Evolutionary conservation across 441 rosid species (phyloP).

Genomic region (Eutrema salsugineum): DNA sequence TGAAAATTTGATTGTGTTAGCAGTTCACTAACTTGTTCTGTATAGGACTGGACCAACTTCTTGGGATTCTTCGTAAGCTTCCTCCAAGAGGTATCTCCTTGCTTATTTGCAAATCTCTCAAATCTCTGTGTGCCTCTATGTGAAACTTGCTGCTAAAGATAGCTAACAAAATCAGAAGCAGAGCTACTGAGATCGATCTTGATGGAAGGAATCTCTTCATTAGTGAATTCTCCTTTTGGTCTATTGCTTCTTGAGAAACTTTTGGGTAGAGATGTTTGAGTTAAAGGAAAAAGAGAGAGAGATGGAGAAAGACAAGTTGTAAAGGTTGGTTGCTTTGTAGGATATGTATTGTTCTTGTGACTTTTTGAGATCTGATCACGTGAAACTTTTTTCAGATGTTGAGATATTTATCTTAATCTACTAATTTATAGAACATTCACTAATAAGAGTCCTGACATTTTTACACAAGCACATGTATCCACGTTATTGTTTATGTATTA

Average conservation of each 20-base stretch:
- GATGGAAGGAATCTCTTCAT: constrained; percentile 43
- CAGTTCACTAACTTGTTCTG: constrained; percentile 56
- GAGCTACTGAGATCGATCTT: constrained; percentile 34
- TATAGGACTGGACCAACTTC: constrained; percentile 60
- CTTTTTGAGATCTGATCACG: constrained; percentile 71
- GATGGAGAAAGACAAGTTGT: constrained; percentile 19
- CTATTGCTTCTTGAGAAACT: background rate
- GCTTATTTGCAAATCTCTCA: constrained; percentile 23
- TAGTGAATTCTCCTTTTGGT: background rate
- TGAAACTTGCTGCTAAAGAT: constrained; percentile 30
- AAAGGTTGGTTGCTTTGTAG: constrained; percentile 21
- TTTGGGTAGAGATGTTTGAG: background rate
- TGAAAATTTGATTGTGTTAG: constrained; percentile 4
- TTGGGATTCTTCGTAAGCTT: constrained; percentile 67
- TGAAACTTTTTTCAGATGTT: constrained; percentile 33
- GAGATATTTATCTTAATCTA: constrained; percentile 9
- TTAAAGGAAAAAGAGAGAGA: background rate
- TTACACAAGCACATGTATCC: constrained; percentile 20
- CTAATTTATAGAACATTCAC: constrained; percentile 9
- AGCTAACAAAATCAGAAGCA: constrained; percentile 42
- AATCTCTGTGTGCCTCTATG: constrained; percentile 38
- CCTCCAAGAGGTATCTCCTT: constrained; percentile 33
- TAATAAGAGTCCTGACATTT: background rate
- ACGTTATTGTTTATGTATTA: background rate
- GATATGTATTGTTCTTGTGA: constrained; percentile 20